These are phyloP conservation scores for Podochytrium sp. DNA, from an alignment of 192 early-diverging fungal species.

Conservation along the genomic window DNA sequence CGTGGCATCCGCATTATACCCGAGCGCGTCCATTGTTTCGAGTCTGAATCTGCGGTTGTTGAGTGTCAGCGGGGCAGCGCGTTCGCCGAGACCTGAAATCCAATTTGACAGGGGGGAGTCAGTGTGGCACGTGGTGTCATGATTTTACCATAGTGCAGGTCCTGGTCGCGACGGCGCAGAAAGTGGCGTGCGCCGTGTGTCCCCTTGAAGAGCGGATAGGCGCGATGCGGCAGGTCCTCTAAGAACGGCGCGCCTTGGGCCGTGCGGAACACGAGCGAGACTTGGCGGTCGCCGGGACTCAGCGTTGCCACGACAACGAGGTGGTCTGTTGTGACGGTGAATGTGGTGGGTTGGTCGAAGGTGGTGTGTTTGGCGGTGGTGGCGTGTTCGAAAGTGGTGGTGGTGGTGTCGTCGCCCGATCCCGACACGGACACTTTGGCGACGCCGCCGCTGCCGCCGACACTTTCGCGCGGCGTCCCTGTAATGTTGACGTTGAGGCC, in stretches of 20 bases:
- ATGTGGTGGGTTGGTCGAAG: neutral
- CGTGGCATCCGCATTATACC: slow-evolving; percentile 55
- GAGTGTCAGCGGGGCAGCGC: slow-evolving; percentile 46
- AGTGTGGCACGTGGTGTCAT: no score
- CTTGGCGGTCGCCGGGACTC: no score
- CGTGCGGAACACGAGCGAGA: neutral
- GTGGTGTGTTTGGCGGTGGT: no score
- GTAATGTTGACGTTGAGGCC: slow-evolving; percentile 2
- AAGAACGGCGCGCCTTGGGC: slow-evolving; percentile 39
- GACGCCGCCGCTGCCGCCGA: no score
- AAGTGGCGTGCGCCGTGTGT: slow-evolving; percentile 46
- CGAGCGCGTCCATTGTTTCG: slow-evolving; percentile 58
- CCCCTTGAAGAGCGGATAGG: slow-evolving; percentile 42
- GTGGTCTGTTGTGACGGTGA: neutral
- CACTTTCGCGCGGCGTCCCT: no score
- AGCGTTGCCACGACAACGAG: neutral
- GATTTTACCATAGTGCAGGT: slow-evolving; percentile 47
- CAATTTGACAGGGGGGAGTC: no score
- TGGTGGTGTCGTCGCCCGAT: no score
- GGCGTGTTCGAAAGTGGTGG: no score
- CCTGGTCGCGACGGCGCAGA: slow-evolving; percentile 20
- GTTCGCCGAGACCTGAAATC: slow-evolving; percentile 57
- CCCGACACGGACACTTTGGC: no score
- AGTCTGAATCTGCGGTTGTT: slow-evolving; percentile 53
- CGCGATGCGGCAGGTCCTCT: slow-evolving; percentile 54